Base-by-base conservation (phyloP, 129 eudicot species). In the Glebionis coronaria region DNA sequence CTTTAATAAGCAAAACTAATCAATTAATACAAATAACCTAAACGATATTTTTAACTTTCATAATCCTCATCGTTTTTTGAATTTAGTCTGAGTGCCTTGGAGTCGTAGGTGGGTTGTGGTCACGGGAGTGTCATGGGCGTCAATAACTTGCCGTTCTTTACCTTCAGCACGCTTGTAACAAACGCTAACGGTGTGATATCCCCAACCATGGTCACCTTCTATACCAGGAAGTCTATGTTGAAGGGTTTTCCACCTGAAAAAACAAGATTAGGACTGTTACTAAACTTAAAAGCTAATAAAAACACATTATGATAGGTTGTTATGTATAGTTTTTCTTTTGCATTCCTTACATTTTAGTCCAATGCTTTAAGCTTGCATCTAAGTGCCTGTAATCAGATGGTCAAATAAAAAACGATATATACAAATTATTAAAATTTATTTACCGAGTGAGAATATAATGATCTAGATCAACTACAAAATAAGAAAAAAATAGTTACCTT, bases 171-270 rank as follows among this genome's bases (percentile, higher is more conserved):
- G 12, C 83, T 82, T 0, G 83, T 69, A 4, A 90, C 82, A 40
- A 90, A 92, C 6, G 69, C 80, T 71, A 79, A 57, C 6, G 97
- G 97, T 3, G 97, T 87, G 60, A 90, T 80, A 38, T 90, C 81
- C 10, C 97, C 97, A 0, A 78, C 74, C 18, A 90, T 87, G 3
- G 97, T 90, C 42, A 90, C 87, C 70, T 87, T 90, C 70, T 90
- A 87, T 5, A 95, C 92, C 54, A 76, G 75, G 69, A 90, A 90
- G 67, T 90, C 97, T 81, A 90, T 84, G 81, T 69, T 76, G 80
- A 84, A 90, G 1, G 89, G 79, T 68, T 72, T 84, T 65, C 87
- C 97, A 12, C 97, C 97, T n/a, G n/a, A n/a, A n/a, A n/a, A n/a
- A n/a, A n/a, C n/a, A n/a, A n/a, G n/a, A n/a, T n/a, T n/a, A n/a